Percentiles rank a stretch among this genome's conserved stretches.
phyloP scores from a whole-genome alignment of 345 rosid species.

The Pistacia vera region DNA sequence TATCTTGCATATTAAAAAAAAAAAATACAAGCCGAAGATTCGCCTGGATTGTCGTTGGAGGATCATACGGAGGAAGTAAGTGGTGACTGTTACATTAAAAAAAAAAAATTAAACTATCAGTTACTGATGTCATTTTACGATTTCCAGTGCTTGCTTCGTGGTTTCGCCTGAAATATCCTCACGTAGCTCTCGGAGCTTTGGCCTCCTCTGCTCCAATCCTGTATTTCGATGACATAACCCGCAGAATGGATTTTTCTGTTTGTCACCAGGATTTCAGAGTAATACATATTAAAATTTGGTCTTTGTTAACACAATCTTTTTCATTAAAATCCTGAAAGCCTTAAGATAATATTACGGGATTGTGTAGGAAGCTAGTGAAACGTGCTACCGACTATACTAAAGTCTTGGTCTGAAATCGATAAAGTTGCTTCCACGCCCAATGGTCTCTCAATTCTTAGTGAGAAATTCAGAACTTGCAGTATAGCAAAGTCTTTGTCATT shows the following conservation, averaged over 20 bases:
- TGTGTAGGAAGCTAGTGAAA: conserved; percentile 32
- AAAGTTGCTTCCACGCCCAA: conserved; percentile 5
- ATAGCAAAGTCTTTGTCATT: background rate
- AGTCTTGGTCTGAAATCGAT: conserved; percentile 43
- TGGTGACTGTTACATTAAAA: background rate
- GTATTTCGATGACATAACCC: conserved; percentile 45
- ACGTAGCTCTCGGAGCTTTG: conserved; percentile 54
- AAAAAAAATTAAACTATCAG: no score
- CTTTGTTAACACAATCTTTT: background rate
- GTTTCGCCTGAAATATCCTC: conserved; percentile 59
- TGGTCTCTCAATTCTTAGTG: conserved; percentile 18
- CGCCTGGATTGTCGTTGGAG: conserved; percentile 69
- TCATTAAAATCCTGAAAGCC: background rate
- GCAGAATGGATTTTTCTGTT: conserved; percentile 31
- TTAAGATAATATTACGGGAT: background rate
- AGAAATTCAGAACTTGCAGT: conserved; percentile 25
- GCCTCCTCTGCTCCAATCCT: conserved; percentile 61
- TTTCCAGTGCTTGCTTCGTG: conserved; percentile 53
- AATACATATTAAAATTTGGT: background rate
- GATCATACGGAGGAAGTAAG: conserved; percentile 84
- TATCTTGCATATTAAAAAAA: conserved; percentile 46
- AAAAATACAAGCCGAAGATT: conserved; percentile 32
- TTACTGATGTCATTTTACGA: no score
- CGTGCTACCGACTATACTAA: conserved; percentile 35
- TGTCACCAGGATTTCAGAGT: conserved; percentile 36